Evolutionary conservation across 1,284 basidiomycete species (phyloP).

Genomic region (Rhodofomes roseus): DNA sequence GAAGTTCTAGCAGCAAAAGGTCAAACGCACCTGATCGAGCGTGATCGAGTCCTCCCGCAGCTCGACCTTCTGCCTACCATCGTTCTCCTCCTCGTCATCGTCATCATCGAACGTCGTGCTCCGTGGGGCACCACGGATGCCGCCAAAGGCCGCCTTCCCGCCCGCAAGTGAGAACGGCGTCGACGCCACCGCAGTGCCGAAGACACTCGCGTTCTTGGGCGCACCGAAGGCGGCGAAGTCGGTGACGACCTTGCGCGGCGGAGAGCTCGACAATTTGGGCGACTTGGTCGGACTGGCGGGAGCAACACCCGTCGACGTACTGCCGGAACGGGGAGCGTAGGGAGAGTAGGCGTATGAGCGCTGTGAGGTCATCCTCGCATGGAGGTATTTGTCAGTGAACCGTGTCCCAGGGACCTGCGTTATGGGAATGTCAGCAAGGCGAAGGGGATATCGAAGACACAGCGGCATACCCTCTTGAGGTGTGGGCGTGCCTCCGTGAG

Average conservation of each 20-base stretch:
- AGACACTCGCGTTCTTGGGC: slow-evolving; percentile 67
- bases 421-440: slow-evolving; percentile 5
- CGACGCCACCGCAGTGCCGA: slow-evolving; percentile 74
- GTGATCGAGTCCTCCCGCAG: slow-evolving; percentile 80
- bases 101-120: slow-evolving; percentile 43
- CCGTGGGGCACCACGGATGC: slow-evolving; percentile 46
- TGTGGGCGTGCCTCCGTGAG: slow-evolving; percentile 76
- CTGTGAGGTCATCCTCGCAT: slow-evolving; percentile 59
- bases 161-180: slow-evolving; percentile 79
- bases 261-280: slow-evolving; percentile 43
- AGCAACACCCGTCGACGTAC: slow-evolving; percentile 26
- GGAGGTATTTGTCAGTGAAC: slow-evolving; percentile 92
- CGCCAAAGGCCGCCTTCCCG: slow-evolving; percentile 76
- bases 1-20: background rate
- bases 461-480: slow-evolving; percentile 71
- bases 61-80: slow-evolving; percentile 67
- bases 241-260: slow-evolving; percentile 81
- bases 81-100: slow-evolving; percentile 61
- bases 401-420: slow-evolving; percentile 83
- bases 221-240: slow-evolving; percentile 92
- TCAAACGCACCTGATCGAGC: slow-evolving; percentile 72
- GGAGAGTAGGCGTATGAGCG: slow-evolving; percentile 50
- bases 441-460: background rate
- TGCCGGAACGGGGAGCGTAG: slow-evolving; percentile 38
- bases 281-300: slow-evolving; percentile 33